Percentiles rank a stretch among this genome's conserved stretches.
phyloP scores from a whole-genome alignment of 306 rosid species.

The Lathyrus aphaca region DNA sequence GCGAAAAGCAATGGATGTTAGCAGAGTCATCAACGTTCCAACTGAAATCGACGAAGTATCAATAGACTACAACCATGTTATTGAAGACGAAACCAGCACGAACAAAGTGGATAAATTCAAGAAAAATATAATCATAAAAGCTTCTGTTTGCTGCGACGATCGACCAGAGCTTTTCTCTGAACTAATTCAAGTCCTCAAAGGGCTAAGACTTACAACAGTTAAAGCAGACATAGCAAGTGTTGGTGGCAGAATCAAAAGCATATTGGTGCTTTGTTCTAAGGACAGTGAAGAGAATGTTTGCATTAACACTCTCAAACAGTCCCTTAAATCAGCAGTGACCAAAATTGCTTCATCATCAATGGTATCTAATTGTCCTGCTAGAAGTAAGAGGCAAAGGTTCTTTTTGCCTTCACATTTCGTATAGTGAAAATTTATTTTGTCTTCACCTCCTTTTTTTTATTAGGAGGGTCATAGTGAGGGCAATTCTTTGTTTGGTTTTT shows the following conservation, averaged over 20 bases:
- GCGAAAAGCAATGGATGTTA: conserved; percentile 75
- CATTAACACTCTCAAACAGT: conserved; percentile 67
- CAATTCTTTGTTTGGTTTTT: conserved; percentile 33
- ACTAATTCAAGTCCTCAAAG: conserved; percentile 76
- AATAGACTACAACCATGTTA: conserved; percentile 54
- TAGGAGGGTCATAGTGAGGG: conserved; percentile 28
- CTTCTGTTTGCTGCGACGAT: conserved; percentile 92
- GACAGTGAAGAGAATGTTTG: conserved; percentile 58
- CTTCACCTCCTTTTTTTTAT: not conserved
- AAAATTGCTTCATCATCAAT: conserved; percentile 63
- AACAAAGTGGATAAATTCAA: conserved; percentile 30
- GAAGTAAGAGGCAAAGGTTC: conserved; percentile 98
- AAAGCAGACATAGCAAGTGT: conserved; percentile 84
- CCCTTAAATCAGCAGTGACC: conserved; percentile 69
- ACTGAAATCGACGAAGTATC: conserved; percentile 79
- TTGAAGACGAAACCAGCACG: conserved; percentile 39
- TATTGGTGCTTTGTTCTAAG: conserved; percentile 71
- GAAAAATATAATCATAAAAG: conserved; percentile 55
- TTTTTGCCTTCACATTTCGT: conserved; percentile 73
- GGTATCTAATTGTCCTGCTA: conserved; percentile 55
- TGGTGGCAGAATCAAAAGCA: conserved; percentile 85
- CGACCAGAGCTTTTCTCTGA: conserved; percentile 83
- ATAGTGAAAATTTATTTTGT: conserved; percentile 31
- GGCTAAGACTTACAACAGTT: conserved; percentile 66
- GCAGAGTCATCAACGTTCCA: conserved; percentile 65